These are phyloP conservation scores for Camellia lanceoleosa DNA, from an alignment of 148 eudicot species.

Conservation along the genomic window DNA sequence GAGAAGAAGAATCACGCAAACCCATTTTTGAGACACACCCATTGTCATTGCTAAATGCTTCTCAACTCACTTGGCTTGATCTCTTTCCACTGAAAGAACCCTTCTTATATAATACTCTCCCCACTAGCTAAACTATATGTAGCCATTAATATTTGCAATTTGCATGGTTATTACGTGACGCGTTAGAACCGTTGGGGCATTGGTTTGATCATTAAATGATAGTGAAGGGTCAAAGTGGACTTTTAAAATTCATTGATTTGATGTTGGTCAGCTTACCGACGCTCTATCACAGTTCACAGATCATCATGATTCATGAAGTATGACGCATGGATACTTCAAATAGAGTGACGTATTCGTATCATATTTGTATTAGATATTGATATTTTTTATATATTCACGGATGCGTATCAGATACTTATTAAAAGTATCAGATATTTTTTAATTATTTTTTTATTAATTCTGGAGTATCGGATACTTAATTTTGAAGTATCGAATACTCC, in stretches of 20 bases:
- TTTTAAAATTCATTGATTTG: background rate
- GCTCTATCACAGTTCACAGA: background rate
- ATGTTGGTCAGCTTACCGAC: background rate
- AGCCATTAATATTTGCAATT: slow-evolving; percentile 17
- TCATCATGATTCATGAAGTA: no score
- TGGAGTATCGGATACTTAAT: no score
- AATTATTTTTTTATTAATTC: no score
- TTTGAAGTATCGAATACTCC: no score
- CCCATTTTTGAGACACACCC: slow-evolving; percentile 17
- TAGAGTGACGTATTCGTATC: no score
- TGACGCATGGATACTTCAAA: no score
- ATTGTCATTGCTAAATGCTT: background rate
- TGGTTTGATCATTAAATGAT: slow-evolving; percentile 11
- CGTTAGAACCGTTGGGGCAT: slow-evolving; percentile 23
- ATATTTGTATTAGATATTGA: no score
- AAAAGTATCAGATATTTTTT: no score
- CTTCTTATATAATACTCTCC: slow-evolving; percentile 11
- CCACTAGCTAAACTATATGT: background rate
- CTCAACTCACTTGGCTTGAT: slow-evolving; percentile 12
- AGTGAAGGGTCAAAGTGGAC: no score
- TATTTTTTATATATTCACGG: no score
- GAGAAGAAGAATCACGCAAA: slow-evolving; percentile 7
- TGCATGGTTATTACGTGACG: background rate
- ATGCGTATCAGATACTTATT: no score
- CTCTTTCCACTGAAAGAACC: background rate